Evolutionary conservation across 2,329 filamentous ascomycete genomes (phyloP), one percentile per base, ranked within the genome.

Genomic region (Penicillium italicum): DNA sequence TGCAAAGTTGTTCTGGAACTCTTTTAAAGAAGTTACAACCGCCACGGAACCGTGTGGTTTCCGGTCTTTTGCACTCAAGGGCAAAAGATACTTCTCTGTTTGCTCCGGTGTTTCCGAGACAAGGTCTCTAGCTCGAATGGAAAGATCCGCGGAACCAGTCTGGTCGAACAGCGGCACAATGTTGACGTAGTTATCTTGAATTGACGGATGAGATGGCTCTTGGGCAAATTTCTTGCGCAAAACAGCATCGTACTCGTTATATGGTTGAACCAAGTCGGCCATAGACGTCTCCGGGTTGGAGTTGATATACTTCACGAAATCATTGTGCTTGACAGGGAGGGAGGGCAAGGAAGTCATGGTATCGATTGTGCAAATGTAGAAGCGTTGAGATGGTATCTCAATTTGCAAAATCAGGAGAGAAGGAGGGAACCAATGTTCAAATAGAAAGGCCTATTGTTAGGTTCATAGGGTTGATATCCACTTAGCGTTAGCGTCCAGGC

Each of bases 1-100:
- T 56, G 83, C 83, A 74, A 96, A 93, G 72, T 94, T 93, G 46
- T 83, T 82, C 68, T 86, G 85, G 64, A 94, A 96, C 30, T 90
- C 85, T 45, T 82, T 79, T 43, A 94, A 69, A 12, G 81, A 81
- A 24, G 79, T 69, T 0, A 92, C 89, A 4, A 89, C 81, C 3
- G 90, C 90, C 3, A 83, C 83, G 1, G 85, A 82, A 5, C 83
- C 86, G 67, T 84, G 74, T 0, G 77, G 65, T 46, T 85, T 85
- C 34, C 90, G 85, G 48, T 86, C 80, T 4, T 84, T 77, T 0
- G 64, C 52, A 18, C 65, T 58, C 37, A 76, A 44, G 3, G 72
- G 60, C 36, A 76, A 59, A 8, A 76, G 53, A 45, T 74, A 76
- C 43, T 68, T 70, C 20, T 70, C 66, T 37, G 68, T 69, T 11